Base-by-base conservation (phyloP, 2,329 filamentous ascomycete species). In the Nigrospora osmanthi region DNA sequence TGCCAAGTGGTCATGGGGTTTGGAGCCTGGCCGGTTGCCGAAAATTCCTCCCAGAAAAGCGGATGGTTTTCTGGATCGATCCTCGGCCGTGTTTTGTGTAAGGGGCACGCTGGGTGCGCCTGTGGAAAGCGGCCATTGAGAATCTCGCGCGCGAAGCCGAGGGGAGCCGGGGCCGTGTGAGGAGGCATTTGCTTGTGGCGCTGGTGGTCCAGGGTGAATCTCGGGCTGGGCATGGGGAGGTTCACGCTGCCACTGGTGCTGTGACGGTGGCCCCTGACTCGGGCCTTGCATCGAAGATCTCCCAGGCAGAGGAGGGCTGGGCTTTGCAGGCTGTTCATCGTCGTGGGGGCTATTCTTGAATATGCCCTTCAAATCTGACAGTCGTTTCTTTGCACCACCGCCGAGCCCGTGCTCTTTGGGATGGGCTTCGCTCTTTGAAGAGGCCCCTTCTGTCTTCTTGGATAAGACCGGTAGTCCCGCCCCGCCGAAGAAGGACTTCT, bases 401-500 rank as follows among this genome's bases (percentile, higher is more conserved):
- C 49, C 50, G 16, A 46, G 51, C n/a, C 42, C 38, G 6, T 50
- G 46, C 14, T 37, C 41, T 17, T 41, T 41, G 31, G 31, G 15
- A 13, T 34, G 16, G 31, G 31, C 16, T 14, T 41, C 39, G 12
- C 34, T 41, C 31, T n/a, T 41, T 16, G 39, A n/a, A n/a, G 9
- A 17, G 12, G 31, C 32, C 16, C 31, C 31, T 19, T 41, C 39
- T 2, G 39, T 33, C 15, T 41, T 41, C 39, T 34, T 23, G 11
- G 16, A 13, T 7, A 35, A n/a, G 15, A 14, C 40, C 23, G 45
- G 19, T 14, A 41, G 16, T 12, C 11, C 36, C 7, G 40, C 42
- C 14, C 32, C 42, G 11, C 62, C 57, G 19, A 73, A 63, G 43
- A 72, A 63, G 2, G 67, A 65, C 31, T 58, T 58, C 51, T 66